A percentile compares a stretch with the other conserved stretches of the same genome.
phyloP scores from a whole-genome alignment of 2,329 filamentous ascomycete species.

The Ceratocystis eucalypticola region DNA sequence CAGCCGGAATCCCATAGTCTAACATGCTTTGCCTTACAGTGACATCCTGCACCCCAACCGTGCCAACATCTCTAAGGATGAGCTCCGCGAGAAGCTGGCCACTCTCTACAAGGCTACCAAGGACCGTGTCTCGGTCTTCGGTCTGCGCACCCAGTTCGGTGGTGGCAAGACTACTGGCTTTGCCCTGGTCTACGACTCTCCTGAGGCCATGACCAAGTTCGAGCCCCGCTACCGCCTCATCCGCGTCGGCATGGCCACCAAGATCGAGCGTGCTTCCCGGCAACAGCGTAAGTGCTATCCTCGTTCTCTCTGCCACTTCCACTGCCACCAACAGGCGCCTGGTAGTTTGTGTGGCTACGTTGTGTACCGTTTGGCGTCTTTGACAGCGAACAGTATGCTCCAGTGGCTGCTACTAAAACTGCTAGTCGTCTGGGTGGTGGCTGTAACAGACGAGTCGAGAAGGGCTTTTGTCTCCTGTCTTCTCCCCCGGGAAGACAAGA shows the following conservation, averaged over 20 bases:
- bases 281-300: slow-evolving; percentile 78
- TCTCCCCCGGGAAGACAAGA: slow-evolving; percentile 18
- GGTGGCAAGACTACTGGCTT: slow-evolving; percentile 99
- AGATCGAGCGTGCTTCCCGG: slow-evolving; percentile 95
- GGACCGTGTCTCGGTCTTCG: slow-evolving; percentile 95
- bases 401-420: slow-evolving; percentile 3
- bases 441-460: slow-evolving; percentile 18
- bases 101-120: slow-evolving; percentile 96
- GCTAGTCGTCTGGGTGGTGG: slow-evolving; percentile 5
- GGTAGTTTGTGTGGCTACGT: slow-evolving; percentile 6
- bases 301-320: slow-evolving; percentile 18
- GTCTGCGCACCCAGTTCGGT: slow-evolving; percentile 97
- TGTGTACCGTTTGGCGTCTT: slow-evolving; percentile 1
- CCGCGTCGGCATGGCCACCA: slow-evolving; percentile 78
- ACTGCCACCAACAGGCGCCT: slow-evolving; percentile 13
- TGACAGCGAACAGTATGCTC: background rate
- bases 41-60: slow-evolving; percentile 99
- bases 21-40: slow-evolving; percentile 38
- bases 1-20: slow-evolving; percentile 17
- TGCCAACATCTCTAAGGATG: slow-evolving; percentile 97
- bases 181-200: slow-evolving; percentile 94
- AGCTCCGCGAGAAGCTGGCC: slow-evolving; percentile 89
- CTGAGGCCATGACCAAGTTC: slow-evolving; percentile 99
- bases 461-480: slow-evolving; percentile 17
- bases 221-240: slow-evolving; percentile 97